Evolutionary conservation across 1,139 yeast genomes (phyloP), one percentile per base, ranked within the genome.

Genomic region (Candida neerlandica): DNA sequence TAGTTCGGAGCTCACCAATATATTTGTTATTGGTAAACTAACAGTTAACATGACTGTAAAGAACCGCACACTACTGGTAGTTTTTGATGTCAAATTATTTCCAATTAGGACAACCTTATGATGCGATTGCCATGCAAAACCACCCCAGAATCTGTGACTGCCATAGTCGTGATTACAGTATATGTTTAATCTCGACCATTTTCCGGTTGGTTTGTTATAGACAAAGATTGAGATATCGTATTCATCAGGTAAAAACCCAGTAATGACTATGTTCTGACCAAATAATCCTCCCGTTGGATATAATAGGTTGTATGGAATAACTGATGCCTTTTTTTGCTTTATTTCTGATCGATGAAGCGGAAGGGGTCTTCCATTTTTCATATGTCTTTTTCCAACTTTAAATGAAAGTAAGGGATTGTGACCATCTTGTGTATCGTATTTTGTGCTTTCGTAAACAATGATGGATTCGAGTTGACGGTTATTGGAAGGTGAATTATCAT

Each of bases 121-220:
- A 65, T 86, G 94, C 1, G 91, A 84, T 42, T 78, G 78, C 94
- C 94, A 86, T 0, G 83, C 82, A 65, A 79, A 84, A 0, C 88
- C 83, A 52, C 82, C 84, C 81, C 88, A 81, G 49, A 85, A 76
- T 46, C 86, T 67, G 58, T 85, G 88, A 7, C 79, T 74, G 16
- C 81, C 80, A 43, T 75, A 70, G 45, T 77, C 81, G 56, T 81
- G 85, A 48, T 77, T 73, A 61, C 89, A 84, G 49, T 73, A 74
- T 2, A 79, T 69, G 55, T 81, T 84, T 23, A 86, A 63, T 47
- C 85, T 69, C 0, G 86, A 80, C 91, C 92, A 86, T 57, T 78
- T 80, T 1, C 81, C 81, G 0, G 89, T 78, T 0, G 85, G 81
- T 14, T 75, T 74, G 64, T 85, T 84, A 69, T 76, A 85, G 2